Conservation (phyloP, 1,284 basidiomycete genomes). For the Sporisorium iseilematis-ciliati region DNA sequence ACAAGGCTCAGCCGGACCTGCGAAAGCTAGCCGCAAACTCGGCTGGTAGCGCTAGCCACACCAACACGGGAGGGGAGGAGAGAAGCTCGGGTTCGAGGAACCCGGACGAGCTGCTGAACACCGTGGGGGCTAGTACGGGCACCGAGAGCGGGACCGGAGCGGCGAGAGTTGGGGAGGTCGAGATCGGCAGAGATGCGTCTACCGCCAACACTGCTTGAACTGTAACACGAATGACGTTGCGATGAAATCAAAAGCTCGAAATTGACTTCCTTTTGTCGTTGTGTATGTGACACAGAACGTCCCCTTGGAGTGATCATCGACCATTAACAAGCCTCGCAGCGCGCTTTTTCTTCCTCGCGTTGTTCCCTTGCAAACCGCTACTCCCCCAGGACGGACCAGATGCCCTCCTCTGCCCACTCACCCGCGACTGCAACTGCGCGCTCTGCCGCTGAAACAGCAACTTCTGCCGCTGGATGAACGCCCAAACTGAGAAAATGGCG, state of each 20-base stretch:
- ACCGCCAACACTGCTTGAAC: conserved; percentile 24
- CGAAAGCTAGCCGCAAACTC: conserved; percentile 26
- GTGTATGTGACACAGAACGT: background rate
- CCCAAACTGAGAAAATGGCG: conserved; percentile 33
- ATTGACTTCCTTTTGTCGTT: background rate
- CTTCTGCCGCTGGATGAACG: conserved; percentile 43
- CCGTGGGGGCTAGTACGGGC: conserved; percentile 24
- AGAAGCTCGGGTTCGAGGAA: conserved; percentile 12
- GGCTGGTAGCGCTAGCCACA: conserved; percentile 15
- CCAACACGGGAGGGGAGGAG: background rate
- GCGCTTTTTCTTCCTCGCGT: conserved; percentile 34
- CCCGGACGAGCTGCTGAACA: conserved; percentile 25
- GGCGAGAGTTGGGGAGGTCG: conserved; percentile 10
- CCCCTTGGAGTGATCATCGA: background rate
- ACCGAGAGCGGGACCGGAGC: conserved; percentile 43
- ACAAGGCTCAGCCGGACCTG: conserved; percentile 30
- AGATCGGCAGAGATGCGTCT: conserved; percentile 31
- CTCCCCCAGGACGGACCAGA: background rate
- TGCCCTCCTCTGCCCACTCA: conserved; percentile 20
- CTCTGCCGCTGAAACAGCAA: conserved; percentile 35
- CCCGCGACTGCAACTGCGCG: conserved; percentile 18
- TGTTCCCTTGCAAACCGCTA: background rate
- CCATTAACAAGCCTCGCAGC: conserved; percentile 12
- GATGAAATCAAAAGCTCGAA: background rate
- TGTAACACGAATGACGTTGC: too few species aligned